Evolutionary conservation across 345 rosid species (phyloP).

Genomic region (Dipteronia sinensis): DNA sequence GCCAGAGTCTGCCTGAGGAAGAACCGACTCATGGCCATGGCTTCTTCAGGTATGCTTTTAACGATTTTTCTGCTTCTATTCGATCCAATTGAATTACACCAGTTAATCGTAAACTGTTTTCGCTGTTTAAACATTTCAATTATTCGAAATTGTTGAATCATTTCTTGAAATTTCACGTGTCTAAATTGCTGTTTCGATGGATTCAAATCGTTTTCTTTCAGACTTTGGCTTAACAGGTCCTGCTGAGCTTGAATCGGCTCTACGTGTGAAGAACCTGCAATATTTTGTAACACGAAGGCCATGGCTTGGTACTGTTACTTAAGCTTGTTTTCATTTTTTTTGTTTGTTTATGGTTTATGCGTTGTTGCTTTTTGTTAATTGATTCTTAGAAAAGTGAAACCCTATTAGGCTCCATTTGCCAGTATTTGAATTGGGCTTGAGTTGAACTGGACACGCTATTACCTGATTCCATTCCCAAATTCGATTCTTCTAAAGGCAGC

Average conservation of each 20-base stretch:
- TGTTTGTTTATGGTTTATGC: not conserved
- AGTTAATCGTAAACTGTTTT: not conserved
- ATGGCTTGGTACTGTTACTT: slow-evolving; percentile 75
- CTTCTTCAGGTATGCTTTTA: slow-evolving; percentile 17
- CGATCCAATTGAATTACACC: not conserved
- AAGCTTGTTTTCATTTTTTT: not conserved
- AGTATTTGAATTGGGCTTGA: not conserved
- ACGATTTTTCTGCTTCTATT: not conserved
- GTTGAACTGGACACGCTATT: not conserved
- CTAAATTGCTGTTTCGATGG: not conserved
- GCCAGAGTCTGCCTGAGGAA: not conserved
- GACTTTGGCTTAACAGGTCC: slow-evolving; percentile 58
- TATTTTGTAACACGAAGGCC: slow-evolving; percentile 77
- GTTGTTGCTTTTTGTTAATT: not conserved
- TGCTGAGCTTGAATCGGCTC: slow-evolving; percentile 78
- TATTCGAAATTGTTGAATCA: not conserved
- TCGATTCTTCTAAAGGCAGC: not conserved
- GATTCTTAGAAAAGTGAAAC: not conserved
- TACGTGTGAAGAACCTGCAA: slow-evolving; percentile 70
- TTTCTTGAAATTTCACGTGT: not conserved
- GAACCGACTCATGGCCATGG: slow-evolving; percentile 1
- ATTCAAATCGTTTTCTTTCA: slow-evolving; percentile 22
- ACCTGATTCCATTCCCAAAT: not conserved
- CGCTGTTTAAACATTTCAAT: not conserved
- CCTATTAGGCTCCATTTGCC: not conserved